Conservation (phyloP, 345 rosid genomes). For the Boechera retrofracta region DNA sequence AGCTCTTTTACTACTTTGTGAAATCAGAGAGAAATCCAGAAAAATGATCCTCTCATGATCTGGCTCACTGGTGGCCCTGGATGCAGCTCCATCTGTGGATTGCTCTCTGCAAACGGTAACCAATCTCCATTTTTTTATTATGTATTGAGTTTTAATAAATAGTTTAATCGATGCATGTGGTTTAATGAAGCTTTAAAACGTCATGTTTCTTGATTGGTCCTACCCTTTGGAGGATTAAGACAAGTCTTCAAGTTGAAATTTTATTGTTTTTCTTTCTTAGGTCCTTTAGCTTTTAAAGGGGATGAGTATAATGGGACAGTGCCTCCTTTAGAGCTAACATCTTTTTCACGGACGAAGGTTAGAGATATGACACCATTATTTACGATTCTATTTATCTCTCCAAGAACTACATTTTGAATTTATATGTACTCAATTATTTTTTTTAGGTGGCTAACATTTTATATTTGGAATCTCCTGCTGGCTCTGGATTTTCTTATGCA, state of each 20-base stretch:
- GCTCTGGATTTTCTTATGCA: slow-evolving; percentile 79
- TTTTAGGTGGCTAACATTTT: slow-evolving; percentile 67
- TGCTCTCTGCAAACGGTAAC: slow-evolving; percentile 63
- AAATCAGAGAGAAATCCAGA: slow-evolving; percentile 63
- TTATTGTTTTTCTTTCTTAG: slow-evolving; percentile 40
- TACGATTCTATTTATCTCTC: neutral
- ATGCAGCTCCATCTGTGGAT: slow-evolving; percentile 57
- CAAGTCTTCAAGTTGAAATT: neutral
- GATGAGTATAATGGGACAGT: slow-evolving; percentile 69
- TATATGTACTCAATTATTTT: slow-evolving; percentile 8
- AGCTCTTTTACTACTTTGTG: slow-evolving; percentile 67
- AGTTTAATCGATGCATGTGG: neutral
- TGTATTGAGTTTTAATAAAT: neutral
- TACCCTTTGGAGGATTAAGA: neutral
- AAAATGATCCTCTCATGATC: slow-evolving; percentile 60
- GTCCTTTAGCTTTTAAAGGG: slow-evolving; percentile 63
- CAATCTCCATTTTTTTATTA: neutral
- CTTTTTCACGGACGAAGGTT: slow-evolving; percentile 75
- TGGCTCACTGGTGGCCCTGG: slow-evolving; percentile 92
- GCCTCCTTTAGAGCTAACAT: slow-evolving; percentile 65
- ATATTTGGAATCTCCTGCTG: slow-evolving; percentile 76
- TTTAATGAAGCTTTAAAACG: neutral
- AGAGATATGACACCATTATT: neutral
- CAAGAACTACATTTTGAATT: slow-evolving; percentile 13
- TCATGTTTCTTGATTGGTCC: slow-evolving; percentile 12